Evolutionary conservation across 257 asterid genomes (phyloP).

Genomic region (Lithospermum erythrorhizon): DNA sequence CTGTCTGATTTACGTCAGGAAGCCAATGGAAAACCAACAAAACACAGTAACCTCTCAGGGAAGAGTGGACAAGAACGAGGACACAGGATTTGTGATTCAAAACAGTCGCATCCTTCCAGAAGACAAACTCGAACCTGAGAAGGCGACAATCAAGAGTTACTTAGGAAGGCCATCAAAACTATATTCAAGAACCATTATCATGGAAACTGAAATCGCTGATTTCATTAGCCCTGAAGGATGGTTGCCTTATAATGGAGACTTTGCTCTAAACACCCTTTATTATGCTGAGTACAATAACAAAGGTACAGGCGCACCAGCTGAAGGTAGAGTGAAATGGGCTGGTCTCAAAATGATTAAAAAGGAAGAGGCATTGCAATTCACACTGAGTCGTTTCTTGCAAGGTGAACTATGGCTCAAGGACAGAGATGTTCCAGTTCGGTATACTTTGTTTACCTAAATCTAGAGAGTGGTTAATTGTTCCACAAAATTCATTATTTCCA

Average conservation of each 20-base stretch:
- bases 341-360: constrained; percentile 31
- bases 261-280: constrained; percentile 41
- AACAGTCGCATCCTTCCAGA: constrained; percentile 49
- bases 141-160: constrained; percentile 45
- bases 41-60: constrained; percentile 67
- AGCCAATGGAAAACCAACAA: constrained; percentile 51
- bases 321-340: constrained; percentile 49
- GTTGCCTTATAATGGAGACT: constrained; percentile 41
- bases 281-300: constrained; percentile 54
- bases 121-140: constrained; percentile 33
- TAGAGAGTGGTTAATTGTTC: too few species aligned
- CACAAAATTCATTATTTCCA: too few species aligned
- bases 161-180: constrained; percentile 77
- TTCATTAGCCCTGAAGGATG: constrained; percentile 59
- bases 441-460: too few species aligned
- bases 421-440: constrained; percentile 30
- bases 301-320: constrained; percentile 47
- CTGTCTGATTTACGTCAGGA: constrained; percentile 54
- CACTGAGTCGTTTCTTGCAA: constrained; percentile 55
- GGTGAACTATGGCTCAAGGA: constrained; percentile 40
- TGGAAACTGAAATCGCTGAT: constrained; percentile 70
- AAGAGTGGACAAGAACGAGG: constrained; percentile 42
- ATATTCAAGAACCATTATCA: constrained; percentile 52
- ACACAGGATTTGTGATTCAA: constrained; percentile 65
- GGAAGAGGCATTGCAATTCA: constrained; percentile 47